phyloP scores from a whole-genome alignment of 179 eudicot genomes.

The Carnegiea gigantea region DNA sequence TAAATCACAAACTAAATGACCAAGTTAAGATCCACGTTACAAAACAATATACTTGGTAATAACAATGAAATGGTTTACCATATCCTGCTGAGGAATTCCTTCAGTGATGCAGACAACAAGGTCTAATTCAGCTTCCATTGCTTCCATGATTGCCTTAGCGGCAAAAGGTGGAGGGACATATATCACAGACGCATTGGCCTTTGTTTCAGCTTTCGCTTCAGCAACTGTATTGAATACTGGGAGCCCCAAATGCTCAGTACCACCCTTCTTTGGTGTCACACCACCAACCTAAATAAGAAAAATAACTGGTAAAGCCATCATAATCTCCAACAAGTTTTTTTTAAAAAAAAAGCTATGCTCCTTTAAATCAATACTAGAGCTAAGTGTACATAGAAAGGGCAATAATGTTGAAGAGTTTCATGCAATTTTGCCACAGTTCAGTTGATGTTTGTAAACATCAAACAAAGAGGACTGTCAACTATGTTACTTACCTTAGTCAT shows the following conservation, averaged over 20 bases:
- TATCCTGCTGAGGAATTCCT: slow-evolving; percentile 92
- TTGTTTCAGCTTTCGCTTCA: slow-evolving; percentile 95
- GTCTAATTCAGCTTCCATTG: slow-evolving; percentile 90
- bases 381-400: neutral
- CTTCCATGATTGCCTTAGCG: slow-evolving; percentile 97
- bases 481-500: neutral
- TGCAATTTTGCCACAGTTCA: neutral
- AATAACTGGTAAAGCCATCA: slow-evolving; percentile 7
- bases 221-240: slow-evolving; percentile 93
- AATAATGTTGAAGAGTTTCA: neutral
- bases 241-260: slow-evolving; percentile 94
- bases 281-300: slow-evolving; percentile 80
- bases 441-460: neutral
- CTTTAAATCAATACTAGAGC: neutral
- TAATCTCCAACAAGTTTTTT: neutral
- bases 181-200: slow-evolving; percentile 95
- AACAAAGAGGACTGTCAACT: neutral
- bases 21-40: neutral
- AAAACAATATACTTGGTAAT: neutral
- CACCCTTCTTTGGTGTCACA: slow-evolving; percentile 96
- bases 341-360: neutral
- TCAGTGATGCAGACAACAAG: slow-evolving; percentile 93
- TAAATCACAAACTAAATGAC: neutral
- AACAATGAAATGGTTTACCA: slow-evolving; percentile 38
- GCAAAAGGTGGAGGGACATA: slow-evolving; percentile 99